Evolutionary conservation across 768 basidiomycete species (phyloP), one percentile per base, ranked within the genome.

Genomic region (Termitomyces sp.): DNA sequence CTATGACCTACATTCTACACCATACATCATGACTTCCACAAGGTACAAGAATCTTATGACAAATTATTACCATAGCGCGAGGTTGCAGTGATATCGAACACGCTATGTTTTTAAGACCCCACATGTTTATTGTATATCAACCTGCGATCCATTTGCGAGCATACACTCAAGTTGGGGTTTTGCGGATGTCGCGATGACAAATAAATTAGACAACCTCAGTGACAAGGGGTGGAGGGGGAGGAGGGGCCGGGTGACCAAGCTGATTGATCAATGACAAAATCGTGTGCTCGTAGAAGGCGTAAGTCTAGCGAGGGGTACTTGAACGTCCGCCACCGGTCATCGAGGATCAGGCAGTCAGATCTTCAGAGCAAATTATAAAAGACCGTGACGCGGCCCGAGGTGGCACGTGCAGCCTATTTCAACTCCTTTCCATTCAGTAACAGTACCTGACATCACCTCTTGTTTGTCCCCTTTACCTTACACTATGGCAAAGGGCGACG

Each of bases 401-500:
- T 49, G 51, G 41, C 60, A 62, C 63, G 63, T 62, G 61, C 57
- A 41, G 56, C 45, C 56, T 40, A 59, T 56, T 56, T 53, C 37
- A 51, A 30, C 44, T 45, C 42, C 37, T 40, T 34, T 43, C 40
- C 28, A 52, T 26, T 45, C 17, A 26, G 51, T 37, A n/a, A n/a
- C 54, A 34, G 53, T 53, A 45, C 43, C 42, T 53, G 56, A 54
- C 60, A 55, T 57, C 61, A 56, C 53, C 34, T 43, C 51, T 47
- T 56, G 47, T 57, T 53, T 45, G 57, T 38, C 45, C 51, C 48
- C 56, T 51, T 47, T 56, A 52, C 30, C 37, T n/a, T 10, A 53
- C 34, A 32, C 45, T 24, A 78, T 79, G 76, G 75, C 76, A 64
- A 80, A 79, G 67, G 71, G 74, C 58, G 78, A 84, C 68, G 77